Conservation (phyloP, 2,329 filamentous ascomycete genomes). For the Sporothrix phasma region DNA sequence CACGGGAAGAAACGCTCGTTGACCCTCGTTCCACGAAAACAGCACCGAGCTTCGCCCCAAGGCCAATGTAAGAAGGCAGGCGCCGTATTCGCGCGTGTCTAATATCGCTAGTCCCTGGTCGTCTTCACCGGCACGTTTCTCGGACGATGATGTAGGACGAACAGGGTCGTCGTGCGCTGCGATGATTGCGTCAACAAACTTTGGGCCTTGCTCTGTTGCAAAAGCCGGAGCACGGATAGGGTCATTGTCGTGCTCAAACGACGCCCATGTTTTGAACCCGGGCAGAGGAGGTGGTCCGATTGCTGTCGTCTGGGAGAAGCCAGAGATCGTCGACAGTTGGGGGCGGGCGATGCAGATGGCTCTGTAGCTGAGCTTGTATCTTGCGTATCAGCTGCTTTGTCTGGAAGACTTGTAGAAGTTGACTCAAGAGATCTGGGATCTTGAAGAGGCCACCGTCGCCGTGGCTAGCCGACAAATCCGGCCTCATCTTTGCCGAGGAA, state of each 20-base stretch:
- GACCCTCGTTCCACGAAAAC: conserved; percentile 50
- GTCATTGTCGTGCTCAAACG: conserved; percentile 40
- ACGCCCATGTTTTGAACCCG: conserved; percentile 58
- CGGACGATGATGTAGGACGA: background rate
- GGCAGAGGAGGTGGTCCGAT: conserved; percentile 23
- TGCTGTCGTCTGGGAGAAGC: conserved; percentile 31
- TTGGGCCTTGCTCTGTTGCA: conserved; percentile 58
- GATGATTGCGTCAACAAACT: conserved; percentile 55
- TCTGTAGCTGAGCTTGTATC: background rate
- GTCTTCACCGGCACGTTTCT: background rate
- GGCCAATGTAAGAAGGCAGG: conserved; percentile 54
- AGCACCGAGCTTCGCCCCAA: conserved; percentile 64
- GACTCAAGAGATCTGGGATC: conserved; percentile 27
- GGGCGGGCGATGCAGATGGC: background rate
- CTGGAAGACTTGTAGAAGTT: background rate
- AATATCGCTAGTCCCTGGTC: conserved; percentile 29
- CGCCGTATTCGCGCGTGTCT: conserved; percentile 39
- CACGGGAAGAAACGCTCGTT: conserved; percentile 41
- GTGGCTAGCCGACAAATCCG: background rate
- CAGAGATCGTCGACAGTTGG: conserved; percentile 36
- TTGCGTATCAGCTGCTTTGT: background rate
- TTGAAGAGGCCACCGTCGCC: conserved; percentile 34
- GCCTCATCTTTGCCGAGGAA: conserved; percentile 17
- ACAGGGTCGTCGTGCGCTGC: conserved; percentile 32
- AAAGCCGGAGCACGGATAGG: conserved; percentile 38